Evolutionary conservation across 2,329 filamentous ascomycete species (phyloP).

Genomic region (Simplicillium aogashimaense): DNA sequence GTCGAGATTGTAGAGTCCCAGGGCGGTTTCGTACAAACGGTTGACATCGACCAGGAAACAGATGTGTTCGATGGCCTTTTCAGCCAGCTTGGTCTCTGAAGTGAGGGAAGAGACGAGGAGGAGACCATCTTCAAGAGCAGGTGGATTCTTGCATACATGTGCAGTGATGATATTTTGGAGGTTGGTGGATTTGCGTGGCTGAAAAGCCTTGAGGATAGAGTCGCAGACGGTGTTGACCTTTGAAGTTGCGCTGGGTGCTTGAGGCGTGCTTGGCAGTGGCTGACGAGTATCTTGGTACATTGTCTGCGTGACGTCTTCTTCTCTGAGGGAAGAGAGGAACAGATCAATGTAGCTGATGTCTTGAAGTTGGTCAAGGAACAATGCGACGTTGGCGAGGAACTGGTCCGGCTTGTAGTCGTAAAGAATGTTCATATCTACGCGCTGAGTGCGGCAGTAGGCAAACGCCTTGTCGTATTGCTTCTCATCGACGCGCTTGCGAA

Average conservation of each 20-base stretch:
- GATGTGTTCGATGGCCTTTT: slow-evolving; percentile 89
- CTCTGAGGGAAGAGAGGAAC: slow-evolving; percentile 76
- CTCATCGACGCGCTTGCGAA: slow-evolving; percentile 68
- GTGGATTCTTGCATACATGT: slow-evolving; percentile 86
- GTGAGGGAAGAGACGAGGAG: slow-evolving; percentile 66
- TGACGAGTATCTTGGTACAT: slow-evolving; percentile 77
- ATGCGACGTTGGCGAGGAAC: slow-evolving; percentile 64
- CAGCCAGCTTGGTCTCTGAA: slow-evolving; percentile 61
- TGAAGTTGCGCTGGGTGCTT: slow-evolving; percentile 7
- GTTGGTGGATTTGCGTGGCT: slow-evolving; percentile 50
- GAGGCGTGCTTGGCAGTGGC: slow-evolving; percentile 6
- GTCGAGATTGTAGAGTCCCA: slow-evolving; percentile 87
- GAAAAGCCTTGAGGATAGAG: slow-evolving; percentile 62
- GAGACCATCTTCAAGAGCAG: slow-evolving; percentile 80
- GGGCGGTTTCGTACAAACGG: slow-evolving; percentile 77
- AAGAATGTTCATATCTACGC: slow-evolving; percentile 96
- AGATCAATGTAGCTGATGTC: slow-evolving; percentile 78
- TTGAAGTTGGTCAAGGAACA: slow-evolving; percentile 78
- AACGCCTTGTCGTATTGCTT: slow-evolving; percentile 82
- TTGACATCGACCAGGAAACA: slow-evolving; percentile 95
- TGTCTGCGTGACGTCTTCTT: slow-evolving; percentile 87
- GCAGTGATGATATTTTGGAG: slow-evolving; percentile 91
- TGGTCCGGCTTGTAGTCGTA: slow-evolving; percentile 86
- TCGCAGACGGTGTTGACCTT: slow-evolving; percentile 90
- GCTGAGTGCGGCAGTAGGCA: slow-evolving; percentile 77